Percentiles rank a stretch among this genome's conserved stretches.
phyloP scores from a whole-genome alignment of 345 rosid species.

The Gossypium ekmanianum region DNA sequence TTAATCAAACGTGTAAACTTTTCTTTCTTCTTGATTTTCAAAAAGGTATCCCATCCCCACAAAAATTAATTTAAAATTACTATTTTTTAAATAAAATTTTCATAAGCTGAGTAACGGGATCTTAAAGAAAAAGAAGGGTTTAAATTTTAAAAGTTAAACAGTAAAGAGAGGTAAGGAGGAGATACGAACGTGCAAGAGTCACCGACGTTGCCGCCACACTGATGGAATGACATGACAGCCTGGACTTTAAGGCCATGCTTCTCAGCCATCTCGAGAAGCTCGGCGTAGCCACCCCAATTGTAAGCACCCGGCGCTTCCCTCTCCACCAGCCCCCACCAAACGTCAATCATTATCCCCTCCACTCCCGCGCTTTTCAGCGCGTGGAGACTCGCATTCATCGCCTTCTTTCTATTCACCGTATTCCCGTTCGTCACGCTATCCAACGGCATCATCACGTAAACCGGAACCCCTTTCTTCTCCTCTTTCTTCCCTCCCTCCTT shows the following conservation, averaged over 20 bases:
- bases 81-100: no score
- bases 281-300: slow-evolving; percentile 93
- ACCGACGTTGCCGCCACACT: slow-evolving; percentile 99
- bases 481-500: slow-evolving; percentile 19
- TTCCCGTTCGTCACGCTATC: slow-evolving; percentile 85
- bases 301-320: slow-evolving; percentile 71
- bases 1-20: not conserved
- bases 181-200: slow-evolving; percentile 77
- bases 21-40: not conserved
- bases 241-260: slow-evolving; percentile 90
- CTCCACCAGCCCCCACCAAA: slow-evolving; percentile 99
- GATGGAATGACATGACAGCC: slow-evolving; percentile 98
- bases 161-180: not conserved
- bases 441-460: slow-evolving; percentile 97
- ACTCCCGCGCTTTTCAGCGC: slow-evolving; percentile 97
- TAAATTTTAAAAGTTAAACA: not conserved
- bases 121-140: no score
- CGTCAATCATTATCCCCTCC: slow-evolving; percentile 94
- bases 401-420: slow-evolving; percentile 77
- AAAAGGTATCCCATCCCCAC: not conserved
- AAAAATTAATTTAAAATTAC: not conserved
- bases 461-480: slow-evolving; percentile 70
- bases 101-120: no score
- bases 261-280: slow-evolving; percentile 86
- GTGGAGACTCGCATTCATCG: slow-evolving; percentile 88